A percentile compares a stretch with the other conserved stretches of the same genome.
phyloP scores from a whole-genome alignment of 2,329 filamentous ascomycete species.

The Hortaea werneckii region DNA sequence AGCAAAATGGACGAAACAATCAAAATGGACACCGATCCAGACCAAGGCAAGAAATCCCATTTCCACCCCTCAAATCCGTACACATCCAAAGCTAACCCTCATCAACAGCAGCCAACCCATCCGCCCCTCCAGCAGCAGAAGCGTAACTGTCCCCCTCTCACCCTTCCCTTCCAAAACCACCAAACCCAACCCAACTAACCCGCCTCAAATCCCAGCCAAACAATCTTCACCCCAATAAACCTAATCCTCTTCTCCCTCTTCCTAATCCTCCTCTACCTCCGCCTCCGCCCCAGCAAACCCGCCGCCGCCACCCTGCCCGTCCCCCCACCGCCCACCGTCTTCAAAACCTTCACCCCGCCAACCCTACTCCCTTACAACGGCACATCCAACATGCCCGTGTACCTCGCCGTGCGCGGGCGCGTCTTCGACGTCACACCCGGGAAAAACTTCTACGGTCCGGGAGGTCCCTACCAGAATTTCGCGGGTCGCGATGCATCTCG shows the following conservation, averaged over 20 bases:
- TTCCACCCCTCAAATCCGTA: no score
- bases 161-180: neutral
- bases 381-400: conserved; percentile 61
- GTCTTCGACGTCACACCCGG: conserved; percentile 86
- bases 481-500: conserved; percentile 83
- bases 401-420: conserved; percentile 79
- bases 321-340: conserved; percentile 63
- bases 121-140: conserved; percentile 27
- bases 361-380: conserved; percentile 85
- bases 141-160: conserved; percentile 27
- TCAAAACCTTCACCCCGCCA: conserved; percentile 71
- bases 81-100: no score
- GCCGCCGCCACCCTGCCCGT: conserved; percentile 37
- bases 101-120: neutral
- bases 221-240: conserved; percentile 45
- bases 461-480: conserved; percentile 92
- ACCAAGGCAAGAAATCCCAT: no score
- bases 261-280: conserved; percentile 46
- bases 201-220: neutral
- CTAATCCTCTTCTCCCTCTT: conserved; percentile 50
- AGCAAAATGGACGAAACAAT: no score
- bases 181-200: neutral
- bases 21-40: no score
- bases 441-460: conserved; percentile 90
- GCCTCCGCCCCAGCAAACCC: conserved; percentile 45